These are phyloP conservation scores for Apiosordaria backusii DNA, from an alignment of 495 filamentous ascomycete species.

Conservation along the genomic window DNA sequence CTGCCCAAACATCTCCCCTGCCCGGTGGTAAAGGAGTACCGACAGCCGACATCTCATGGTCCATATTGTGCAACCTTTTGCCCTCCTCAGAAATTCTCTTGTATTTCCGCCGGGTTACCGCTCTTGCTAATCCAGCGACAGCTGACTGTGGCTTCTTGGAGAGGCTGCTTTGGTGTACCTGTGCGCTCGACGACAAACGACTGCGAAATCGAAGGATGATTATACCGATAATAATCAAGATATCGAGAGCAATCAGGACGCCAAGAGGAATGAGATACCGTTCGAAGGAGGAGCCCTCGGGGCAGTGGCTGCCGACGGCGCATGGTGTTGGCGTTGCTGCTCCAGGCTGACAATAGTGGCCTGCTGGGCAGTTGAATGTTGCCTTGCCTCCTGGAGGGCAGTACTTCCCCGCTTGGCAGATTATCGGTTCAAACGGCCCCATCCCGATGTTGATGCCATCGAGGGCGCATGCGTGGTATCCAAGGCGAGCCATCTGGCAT, in stretches of 20 bases:
- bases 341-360: constrained; percentile 45
- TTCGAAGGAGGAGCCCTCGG: constrained; percentile 33
- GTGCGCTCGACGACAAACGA: constrained; percentile 15
- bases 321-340: constrained; percentile 42
- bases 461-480: constrained; percentile 28
- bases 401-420: constrained; percentile 44
- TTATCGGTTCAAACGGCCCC: constrained; percentile 43
- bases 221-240: constrained; percentile 33
- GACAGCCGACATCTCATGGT: constrained; percentile 30
- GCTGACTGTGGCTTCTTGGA: not conserved
- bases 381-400: constrained; percentile 37
- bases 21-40: constrained; percentile 15
- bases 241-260: constrained; percentile 42
- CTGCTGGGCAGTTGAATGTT: constrained; percentile 38
- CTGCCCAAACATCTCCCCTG: constrained; percentile 26
- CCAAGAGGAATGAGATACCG: constrained; percentile 39
- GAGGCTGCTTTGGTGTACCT: not conserved
- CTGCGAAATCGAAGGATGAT: constrained; percentile 29
- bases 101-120: constrained; percentile 16
- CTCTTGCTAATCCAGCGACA: not conserved
- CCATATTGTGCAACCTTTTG: constrained; percentile 6
- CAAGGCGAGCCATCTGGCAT: constrained; percentile 37
- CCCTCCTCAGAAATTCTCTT: constrained; percentile 36
- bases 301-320: constrained; percentile 39
- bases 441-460: constrained; percentile 35